A percentile compares a stretch with the other conserved stretches of the same genome.
Conservation (phyloP, 331 rosid genomes). For the Phaseolus coccineus region DNA sequence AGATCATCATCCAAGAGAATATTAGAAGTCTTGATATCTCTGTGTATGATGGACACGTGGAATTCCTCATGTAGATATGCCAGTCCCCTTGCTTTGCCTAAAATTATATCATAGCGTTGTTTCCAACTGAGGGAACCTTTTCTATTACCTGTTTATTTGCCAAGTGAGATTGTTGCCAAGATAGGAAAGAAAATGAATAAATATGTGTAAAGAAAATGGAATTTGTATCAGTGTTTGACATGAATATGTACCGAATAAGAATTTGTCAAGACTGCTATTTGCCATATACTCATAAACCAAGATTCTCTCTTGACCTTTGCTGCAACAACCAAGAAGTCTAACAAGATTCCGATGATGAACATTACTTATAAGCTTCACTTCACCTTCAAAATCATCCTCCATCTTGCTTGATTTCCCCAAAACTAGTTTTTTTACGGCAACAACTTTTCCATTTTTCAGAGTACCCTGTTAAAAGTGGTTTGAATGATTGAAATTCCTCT, state of each 20-base stretch:
- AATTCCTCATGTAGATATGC: slow-evolving; percentile 79
- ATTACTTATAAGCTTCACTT: slow-evolving; percentile 71
- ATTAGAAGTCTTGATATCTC: slow-evolving; percentile 71
- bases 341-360: slow-evolving; percentile 75
- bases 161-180: not conserved
- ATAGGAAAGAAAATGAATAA: not conserved
- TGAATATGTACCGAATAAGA: slow-evolving; percentile 59
- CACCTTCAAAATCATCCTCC: slow-evolving; percentile 63
- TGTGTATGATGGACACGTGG: slow-evolving; percentile 70
- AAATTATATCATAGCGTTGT: too few relatives aligned
- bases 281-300: slow-evolving; percentile 77
- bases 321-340: slow-evolving; percentile 77
- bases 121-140: slow-evolving; percentile 59
- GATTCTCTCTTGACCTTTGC: slow-evolving; percentile 64
- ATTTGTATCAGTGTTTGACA: not conserved
- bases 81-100: slow-evolving; percentile 70
- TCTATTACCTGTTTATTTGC: slow-evolving; percentile 45
- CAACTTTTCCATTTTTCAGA: slow-evolving; percentile 64
- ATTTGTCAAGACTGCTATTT: slow-evolving; percentile 69
- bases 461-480: slow-evolving; percentile 53
- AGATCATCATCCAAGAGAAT: slow-evolving; percentile 66
- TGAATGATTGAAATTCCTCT: not conserved
- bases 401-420: slow-evolving; percentile 57
- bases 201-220: not conserved
- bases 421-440: slow-evolving; percentile 68